Conservation (phyloP, 2,329 filamentous ascomycete genomes). For the Arachnomyces sp. region DNA sequence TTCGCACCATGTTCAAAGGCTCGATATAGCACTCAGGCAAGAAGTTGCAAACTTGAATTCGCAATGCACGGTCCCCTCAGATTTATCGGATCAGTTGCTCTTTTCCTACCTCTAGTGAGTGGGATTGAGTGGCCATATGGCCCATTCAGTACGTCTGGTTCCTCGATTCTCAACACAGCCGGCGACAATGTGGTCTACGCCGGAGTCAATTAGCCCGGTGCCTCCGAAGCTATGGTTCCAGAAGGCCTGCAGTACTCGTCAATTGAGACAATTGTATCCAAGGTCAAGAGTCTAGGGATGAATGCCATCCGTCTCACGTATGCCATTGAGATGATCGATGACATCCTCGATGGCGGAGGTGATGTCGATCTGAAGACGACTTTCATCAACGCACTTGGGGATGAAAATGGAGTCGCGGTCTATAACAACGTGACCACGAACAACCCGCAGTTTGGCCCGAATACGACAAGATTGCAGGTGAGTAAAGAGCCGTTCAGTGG, state of each 20-base stretch:
- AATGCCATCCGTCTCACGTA: conserved; percentile 33
- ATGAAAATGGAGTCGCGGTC: conserved; percentile 33
- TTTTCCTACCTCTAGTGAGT: no score
- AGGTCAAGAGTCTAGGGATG: conserved; percentile 25
- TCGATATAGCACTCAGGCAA: no score
- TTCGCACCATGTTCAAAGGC: no score
- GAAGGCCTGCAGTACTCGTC: conserved; percentile 26
- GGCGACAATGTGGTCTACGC: conserved; percentile 23
- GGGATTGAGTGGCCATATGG: no score
- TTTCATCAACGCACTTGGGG: conserved; percentile 32
- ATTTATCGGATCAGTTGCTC: no score
- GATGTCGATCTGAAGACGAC: conserved; percentile 34
- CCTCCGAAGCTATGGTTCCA: conserved; percentile 25
- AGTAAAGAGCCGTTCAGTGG: no score
- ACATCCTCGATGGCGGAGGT: conserved; percentile 33
- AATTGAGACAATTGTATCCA: conserved; percentile 20
- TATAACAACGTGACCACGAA: conserved; percentile 29
- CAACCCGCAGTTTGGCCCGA: conserved; percentile 30
- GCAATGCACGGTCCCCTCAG: no score
- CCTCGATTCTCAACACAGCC: conserved; percentile 34
- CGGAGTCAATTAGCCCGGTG: conserved; percentile 27
- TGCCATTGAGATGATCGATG: conserved; percentile 36
- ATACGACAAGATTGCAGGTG: conserved; percentile 29
- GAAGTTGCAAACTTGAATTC: no score
- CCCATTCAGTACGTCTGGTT: conserved; percentile 24